phyloP scores from a whole-genome alignment of 495 filamentous ascomycete genomes.

The Platismatia glauca region DNA sequence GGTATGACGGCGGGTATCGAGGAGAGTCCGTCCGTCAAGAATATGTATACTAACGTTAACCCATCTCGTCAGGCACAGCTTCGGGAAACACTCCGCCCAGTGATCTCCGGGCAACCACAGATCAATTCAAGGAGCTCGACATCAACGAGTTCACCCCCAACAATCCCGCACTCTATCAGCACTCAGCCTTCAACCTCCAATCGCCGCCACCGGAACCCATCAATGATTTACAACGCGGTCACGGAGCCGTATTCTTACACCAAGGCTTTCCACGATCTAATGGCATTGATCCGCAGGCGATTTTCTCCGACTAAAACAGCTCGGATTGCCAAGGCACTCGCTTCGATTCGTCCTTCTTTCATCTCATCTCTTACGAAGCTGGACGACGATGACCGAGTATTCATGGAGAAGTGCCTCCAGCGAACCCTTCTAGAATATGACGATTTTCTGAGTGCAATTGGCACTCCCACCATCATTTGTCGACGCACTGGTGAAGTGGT shows the following conservation, averaged over 20 bases:
- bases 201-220: constrained; percentile 63
- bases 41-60: constrained; percentile 27
- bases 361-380: constrained; percentile 78
- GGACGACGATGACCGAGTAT: constrained; percentile 78
- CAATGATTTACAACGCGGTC: constrained; percentile 78
- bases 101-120: background rate
- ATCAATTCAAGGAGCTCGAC: constrained; percentile 17
- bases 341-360: constrained; percentile 84
- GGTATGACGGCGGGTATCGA: constrained; percentile 35
- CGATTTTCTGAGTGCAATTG: constrained; percentile 76
- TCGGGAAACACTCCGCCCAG: constrained; percentile 28
- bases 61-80: constrained; percentile 26
- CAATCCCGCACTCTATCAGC: constrained; percentile 32
- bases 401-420: constrained; percentile 96
- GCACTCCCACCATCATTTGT: constrained; percentile 85
- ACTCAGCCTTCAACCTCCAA: constrained; percentile 35
- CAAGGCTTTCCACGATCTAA: constrained; percentile 79
- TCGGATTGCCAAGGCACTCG: constrained; percentile 76
- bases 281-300: constrained; percentile 67
- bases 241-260: constrained; percentile 87
- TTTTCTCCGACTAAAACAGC: constrained; percentile 59
- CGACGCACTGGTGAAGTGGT: constrained; percentile 88
- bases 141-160: constrained; percentile 40
- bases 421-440: constrained; percentile 87
- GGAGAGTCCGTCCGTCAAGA: constrained; percentile 22